Evolutionary conservation across 257 asterid genomes (phyloP), one percentile per base, ranked within the genome.

Genomic region (Penstemon eatonii): DNA sequence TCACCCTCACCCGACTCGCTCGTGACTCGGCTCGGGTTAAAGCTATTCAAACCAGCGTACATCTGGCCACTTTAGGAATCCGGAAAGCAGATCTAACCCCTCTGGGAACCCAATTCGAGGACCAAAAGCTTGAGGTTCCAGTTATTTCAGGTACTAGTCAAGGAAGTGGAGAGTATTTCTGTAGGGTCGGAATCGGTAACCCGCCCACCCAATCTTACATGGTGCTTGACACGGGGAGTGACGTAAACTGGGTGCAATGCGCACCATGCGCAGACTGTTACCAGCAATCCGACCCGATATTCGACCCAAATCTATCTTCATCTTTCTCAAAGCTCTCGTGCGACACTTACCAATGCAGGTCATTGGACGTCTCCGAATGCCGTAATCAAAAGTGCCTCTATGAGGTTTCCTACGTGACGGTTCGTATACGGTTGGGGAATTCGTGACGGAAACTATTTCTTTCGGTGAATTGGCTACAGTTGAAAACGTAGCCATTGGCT

Each of bases 111-210:
- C 86, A 82, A 58, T 44, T 89, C 49, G 83, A 78, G 57, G 79
- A 69, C 8, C 89, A 88, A 45, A 83, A 85, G 70, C 63, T 93
- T 3, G 83, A 83, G 25, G 92, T 73, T 0, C 96, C 97, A 0
- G 86, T 93, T 8, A 87, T 85, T 1, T 88, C 97, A 1, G 97
- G 99, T 7, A 87, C 96, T 4, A 88, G 97, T 50, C 99, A 93
- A 60, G 97, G 97, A 10, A 93, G 99, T 78, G 99, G 99, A 18
- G 99, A 93, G 91, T 93, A 93, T 49, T 93, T 93, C 73, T 81
- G 84, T 80, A 84, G 96, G 25, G 78, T 93, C 18, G 97, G 99
- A 57, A 76, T 93, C 60, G 99, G 99, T 4, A 79, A 80, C 2
- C 99, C 97, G 25, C 71, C 91, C 58, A 77, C 83, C 19, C 85